Percentiles rank a stretch among this genome's conserved stretches.
These are phyloP conservation scores for Lavandula angustifolia DNA, from an alignment of 257 asterid species.

Conservation along the genomic window DNA sequence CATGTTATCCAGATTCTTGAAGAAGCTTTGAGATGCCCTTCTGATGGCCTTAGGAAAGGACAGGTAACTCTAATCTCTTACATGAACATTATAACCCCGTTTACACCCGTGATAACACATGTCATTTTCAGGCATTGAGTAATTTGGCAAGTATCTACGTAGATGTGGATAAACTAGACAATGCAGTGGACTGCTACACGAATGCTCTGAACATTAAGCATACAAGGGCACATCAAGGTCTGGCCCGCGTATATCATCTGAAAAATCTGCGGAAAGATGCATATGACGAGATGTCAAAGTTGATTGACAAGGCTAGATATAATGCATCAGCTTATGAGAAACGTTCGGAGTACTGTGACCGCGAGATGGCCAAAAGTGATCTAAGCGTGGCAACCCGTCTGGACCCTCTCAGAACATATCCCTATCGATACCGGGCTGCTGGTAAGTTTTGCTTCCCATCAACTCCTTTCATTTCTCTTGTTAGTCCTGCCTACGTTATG, in stretches of 20 bases:
- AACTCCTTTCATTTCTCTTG: neutral
- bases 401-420: slow-evolving; percentile 92
- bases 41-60: slow-evolving; percentile 98
- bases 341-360: slow-evolving; percentile 88
- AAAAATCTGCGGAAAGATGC: slow-evolving; percentile 82
- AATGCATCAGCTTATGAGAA: slow-evolving; percentile 97
- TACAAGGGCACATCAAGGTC: slow-evolving; percentile 93
- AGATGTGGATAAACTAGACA: slow-evolving; percentile 79
- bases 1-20: slow-evolving; percentile 85
- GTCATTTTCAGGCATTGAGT: slow-evolving; percentile 73
- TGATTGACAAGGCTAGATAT: slow-evolving; percentile 80
- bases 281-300: slow-evolving; percentile 93
- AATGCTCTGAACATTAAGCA: slow-evolving; percentile 90
- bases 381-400: slow-evolving; percentile 76
- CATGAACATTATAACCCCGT: neutral
- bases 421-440: slow-evolving; percentile 91
- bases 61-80: slow-evolving; percentile 55
- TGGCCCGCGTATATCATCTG: slow-evolving; percentile 92
- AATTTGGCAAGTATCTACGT: slow-evolving; percentile 84
- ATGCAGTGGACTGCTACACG: slow-evolving; percentile 81
- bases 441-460: slow-evolving; percentile 48
- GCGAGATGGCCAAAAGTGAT: slow-evolving; percentile 89
- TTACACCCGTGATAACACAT: slow-evolving; percentile 21
- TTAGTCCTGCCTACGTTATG: neutral
- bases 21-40: slow-evolving; percentile 97